Base-by-base conservation (phyloP, 257 asterid genomes). In the Jacaranda copaia region DNA sequence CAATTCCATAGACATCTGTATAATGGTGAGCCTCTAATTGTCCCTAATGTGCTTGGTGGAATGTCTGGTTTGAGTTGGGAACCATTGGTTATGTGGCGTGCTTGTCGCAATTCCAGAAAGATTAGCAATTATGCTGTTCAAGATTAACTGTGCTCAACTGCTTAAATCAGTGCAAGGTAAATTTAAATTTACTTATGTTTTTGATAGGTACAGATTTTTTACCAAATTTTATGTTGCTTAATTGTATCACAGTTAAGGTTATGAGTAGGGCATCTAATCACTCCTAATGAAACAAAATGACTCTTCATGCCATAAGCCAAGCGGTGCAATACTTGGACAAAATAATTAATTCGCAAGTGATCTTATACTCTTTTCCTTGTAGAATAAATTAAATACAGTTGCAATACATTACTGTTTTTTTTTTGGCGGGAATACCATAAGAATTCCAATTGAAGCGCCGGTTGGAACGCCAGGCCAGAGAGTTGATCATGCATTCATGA, bases 261-360 rank as follows among this genome's bases (percentile, higher is more conserved):
- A 49, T 42, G 7, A 39, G 43, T 45, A 6, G 2, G 12, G 20
- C 19, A 32, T 35, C 69, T 63, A 35, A 13, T 20, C 6, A 11
- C 25, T 63, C 5, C 16, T 14, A 38, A 25, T 63, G 49, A 63
- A 63, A 60, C 76, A 81, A 70, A 43, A 63, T 70, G 46, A 40
- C 72, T 46, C 55, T 76, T 76, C 68, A 70, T 46, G 79, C 81
- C 0, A 38, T 81, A 60, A 70, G 75, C 55, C 40, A 56, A 39
- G 84, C 75, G 10, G 71, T 76, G 66, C 4, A 63, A 16, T 66
- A 66, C 45, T 66, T 42, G 71, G 71, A 66, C 6, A 40, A 5
- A 7, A 9, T 16, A 7, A 9, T 16, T 43, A 45, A 7, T 66
- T 6, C 4, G 71, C 42, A 66, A 66, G 71, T 66, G 7, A 42